These are phyloP conservation scores for Ophiosphaerella korrae DNA, from an alignment of 2,329 filamentous ascomycete genomes.

Conservation along the genomic window DNA sequence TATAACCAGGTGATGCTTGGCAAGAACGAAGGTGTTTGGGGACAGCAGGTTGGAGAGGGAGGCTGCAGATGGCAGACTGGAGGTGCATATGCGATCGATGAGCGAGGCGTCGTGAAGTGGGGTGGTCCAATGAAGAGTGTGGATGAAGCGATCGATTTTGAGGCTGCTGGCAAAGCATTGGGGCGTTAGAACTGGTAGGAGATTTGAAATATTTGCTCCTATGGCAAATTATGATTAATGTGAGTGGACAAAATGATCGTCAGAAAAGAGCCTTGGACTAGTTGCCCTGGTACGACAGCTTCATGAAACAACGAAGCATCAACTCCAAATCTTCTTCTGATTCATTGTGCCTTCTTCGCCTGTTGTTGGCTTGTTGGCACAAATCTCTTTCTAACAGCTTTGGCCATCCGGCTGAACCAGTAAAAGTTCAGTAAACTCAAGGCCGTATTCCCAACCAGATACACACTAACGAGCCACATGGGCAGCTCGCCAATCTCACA, in stretches of 20 bases:
- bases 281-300: too few relatives aligned
- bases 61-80: conserved; percentile 45
- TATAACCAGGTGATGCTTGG: conserved; percentile 43
- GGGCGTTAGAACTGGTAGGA: conserved; percentile 13
- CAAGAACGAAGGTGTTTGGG: conserved; percentile 43
- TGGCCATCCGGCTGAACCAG: conserved; percentile 87
- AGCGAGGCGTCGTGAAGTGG: conserved; percentile 41
- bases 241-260: too few relatives aligned
- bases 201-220: too few relatives aligned
- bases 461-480: conserved; percentile 69
- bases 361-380: conserved; percentile 44
- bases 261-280: too few relatives aligned
- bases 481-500: conserved; percentile 56
- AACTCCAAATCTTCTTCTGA: not conserved
- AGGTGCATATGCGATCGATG: conserved; percentile 41
- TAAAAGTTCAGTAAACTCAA: conserved; percentile 78
- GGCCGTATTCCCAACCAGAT: conserved; percentile 72
- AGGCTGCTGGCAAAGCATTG: conserved; percentile 39
- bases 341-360: conserved; percentile 29
- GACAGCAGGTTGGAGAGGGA: conserved; percentile 42
- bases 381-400: conserved; percentile 79
- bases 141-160: conserved; percentile 37
- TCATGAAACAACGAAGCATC: too few relatives aligned
- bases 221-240: too few relatives aligned
- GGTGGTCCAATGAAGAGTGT: conserved; percentile 43